Evolutionary conservation across 2,329 filamentous ascomycete genomes (phyloP).

Genomic region (Allantophomopsis cytisporea): DNA sequence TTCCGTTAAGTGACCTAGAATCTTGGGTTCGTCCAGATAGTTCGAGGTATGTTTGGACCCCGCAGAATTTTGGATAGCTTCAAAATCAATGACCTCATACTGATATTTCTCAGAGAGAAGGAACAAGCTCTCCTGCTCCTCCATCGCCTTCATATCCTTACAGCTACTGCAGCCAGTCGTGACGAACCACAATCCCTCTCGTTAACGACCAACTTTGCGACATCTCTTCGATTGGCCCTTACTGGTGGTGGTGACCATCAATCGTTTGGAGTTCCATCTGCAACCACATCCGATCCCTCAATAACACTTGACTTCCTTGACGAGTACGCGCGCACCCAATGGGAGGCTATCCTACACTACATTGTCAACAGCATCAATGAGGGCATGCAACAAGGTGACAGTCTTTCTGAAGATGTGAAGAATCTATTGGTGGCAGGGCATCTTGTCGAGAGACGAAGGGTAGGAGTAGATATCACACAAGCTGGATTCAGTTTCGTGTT

Average conservation of each 20-base stretch:
- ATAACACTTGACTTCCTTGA: conserved; percentile 67
- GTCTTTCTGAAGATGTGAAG: conserved; percentile 68
- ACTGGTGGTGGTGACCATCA: conserved; percentile 76
- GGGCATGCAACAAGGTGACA: conserved; percentile 31
- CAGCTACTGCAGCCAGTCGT: conserved; percentile 44
- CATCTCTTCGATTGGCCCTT: conserved; percentile 72
- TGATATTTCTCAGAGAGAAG: conserved; percentile 42
- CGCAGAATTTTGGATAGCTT: no score
- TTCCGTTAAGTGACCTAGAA: conserved; percentile 71
- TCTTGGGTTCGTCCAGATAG: conserved; percentile 66
- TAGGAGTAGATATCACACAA: conserved; percentile 66
- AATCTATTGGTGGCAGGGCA: conserved; percentile 68
- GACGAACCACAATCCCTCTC: conserved; percentile 57
- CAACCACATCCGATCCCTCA: conserved; percentile 42
- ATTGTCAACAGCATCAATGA: conserved; percentile 67
- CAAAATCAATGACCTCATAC: conserved; percentile 3
- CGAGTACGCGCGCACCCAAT: conserved; percentile 73
- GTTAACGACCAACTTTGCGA: conserved; percentile 70
- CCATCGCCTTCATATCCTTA: conserved; percentile 74
- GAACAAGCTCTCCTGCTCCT: conserved; percentile 76
- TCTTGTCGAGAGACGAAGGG: conserved; percentile 51
- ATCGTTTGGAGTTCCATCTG: conserved; percentile 82
- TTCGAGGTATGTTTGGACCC: conserved; percentile 27
- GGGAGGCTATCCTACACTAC: conserved; percentile 93
- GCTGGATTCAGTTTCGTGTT: conserved; percentile 89